Evolutionary conservation across 495 filamentous ascomycete species (phyloP).

Genomic region (Penicillium nucicola): DNA sequence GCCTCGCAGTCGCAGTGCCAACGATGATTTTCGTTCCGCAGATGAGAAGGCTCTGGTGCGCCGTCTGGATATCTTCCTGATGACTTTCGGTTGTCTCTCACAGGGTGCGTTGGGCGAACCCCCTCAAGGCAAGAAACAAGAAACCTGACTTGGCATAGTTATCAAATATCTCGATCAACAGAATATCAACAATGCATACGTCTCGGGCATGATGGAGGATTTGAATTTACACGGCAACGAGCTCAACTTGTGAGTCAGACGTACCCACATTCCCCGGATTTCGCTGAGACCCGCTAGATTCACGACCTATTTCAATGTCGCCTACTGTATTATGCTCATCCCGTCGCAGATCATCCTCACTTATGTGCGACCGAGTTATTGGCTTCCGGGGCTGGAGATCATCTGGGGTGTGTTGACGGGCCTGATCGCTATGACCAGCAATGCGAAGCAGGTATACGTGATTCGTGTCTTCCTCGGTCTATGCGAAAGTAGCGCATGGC

Average conservation of each 20-base stretch:
- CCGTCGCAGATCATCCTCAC: conserved; percentile 56
- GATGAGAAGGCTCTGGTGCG: conserved; percentile 32
- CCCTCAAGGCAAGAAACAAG: not conserved
- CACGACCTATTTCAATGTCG: conserved; percentile 54
- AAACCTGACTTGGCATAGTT: conserved; percentile 19
- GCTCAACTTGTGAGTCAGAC: conserved; percentile 23
- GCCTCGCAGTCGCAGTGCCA: conserved; percentile 10
- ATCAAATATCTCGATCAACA: conserved; percentile 56
- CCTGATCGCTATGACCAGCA: conserved; percentile 23
- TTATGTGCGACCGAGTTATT: conserved; percentile 50
- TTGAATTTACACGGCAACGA: conserved; percentile 47
- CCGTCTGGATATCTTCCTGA: conserved; percentile 26
- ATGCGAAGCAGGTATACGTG: conserved; percentile 26
- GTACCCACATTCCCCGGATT: not conserved
- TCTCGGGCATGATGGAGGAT: conserved; percentile 36
- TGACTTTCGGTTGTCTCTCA: conserved; percentile 32
- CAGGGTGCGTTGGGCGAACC: conserved; percentile 16
- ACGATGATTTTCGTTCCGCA: conserved; percentile 15
- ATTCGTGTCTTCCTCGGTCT: conserved; percentile 30
- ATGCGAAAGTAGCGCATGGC: conserved; percentile 32
- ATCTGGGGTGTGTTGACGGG: conserved; percentile 41
- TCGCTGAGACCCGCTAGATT: conserved; percentile 18
- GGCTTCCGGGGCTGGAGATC: conserved; percentile 53
- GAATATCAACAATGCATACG: conserved; percentile 54
- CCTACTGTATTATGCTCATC: conserved; percentile 58